phyloP scores from a whole-genome alignment of 139 green algal genomes.

The Eudorina sp. region DNA sequence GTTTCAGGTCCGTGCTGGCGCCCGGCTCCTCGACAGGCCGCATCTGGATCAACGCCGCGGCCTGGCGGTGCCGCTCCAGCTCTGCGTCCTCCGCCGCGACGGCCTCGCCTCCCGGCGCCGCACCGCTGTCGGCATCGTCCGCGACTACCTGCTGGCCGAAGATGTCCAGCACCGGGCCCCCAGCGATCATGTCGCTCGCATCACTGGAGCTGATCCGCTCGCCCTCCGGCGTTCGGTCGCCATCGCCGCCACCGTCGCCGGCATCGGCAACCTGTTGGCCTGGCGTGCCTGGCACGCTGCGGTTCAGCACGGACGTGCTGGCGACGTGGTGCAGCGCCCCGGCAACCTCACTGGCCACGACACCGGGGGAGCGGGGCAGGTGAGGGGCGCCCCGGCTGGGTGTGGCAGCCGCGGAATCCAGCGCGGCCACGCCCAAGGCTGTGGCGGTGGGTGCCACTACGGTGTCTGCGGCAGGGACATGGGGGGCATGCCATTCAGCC shows the following conservation, averaged over 20 bases:
- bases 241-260: constrained; percentile 24
- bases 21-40: not conserved
- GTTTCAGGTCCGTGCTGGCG: constrained; percentile 5
- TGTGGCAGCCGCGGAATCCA: not conserved
- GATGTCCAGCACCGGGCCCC: constrained; percentile 62
- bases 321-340: not conserved
- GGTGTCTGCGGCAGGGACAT: not conserved
- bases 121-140: constrained; percentile 45
- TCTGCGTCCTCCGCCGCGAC: constrained; percentile 19
- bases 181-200: constrained; percentile 47
- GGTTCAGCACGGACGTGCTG: not conserved
- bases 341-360: no score
- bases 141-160: constrained; percentile 22
- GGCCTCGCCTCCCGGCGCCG: not conserved
- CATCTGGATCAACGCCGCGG: constrained; percentile 8
- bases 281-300: not conserved
- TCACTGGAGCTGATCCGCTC: constrained; percentile 45
- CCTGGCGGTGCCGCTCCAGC: constrained; percentile 9
- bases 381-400: not conserved
- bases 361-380: not conserved
- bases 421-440: not conserved
- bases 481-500: no score
- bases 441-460: constrained; percentile 8
- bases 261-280: not conserved
- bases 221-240: constrained; percentile 56